Percentiles rank a stretch among this genome's conserved stretches.
phyloP scores from a whole-genome alignment of 192 early-diverging fungal genomes.

The Lobosporangium transversale region DNA sequence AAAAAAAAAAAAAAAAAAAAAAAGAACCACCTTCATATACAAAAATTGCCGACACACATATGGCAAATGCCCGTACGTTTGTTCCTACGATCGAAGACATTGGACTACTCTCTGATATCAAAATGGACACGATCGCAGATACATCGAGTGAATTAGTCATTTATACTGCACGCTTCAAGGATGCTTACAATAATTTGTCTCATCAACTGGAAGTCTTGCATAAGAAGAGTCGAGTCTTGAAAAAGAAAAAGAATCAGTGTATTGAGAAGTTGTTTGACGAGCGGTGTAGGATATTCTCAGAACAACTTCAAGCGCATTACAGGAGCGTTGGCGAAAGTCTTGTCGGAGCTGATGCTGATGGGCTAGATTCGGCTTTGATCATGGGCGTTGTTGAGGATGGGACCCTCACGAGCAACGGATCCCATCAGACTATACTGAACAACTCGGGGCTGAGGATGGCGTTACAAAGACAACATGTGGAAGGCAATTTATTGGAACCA shows the following conservation, averaged over 20 bases:
- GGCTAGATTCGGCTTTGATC: not conserved
- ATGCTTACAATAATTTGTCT: slow-evolving; percentile 31
- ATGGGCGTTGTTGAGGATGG: not conserved
- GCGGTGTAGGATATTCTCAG: slow-evolving; percentile 44
- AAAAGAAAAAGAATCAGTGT: slow-evolving; percentile 30
- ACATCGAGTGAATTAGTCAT: slow-evolving; percentile 41
- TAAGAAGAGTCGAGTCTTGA: slow-evolving; percentile 25
- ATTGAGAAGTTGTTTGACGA: slow-evolving; percentile 45
- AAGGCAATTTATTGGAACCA: slow-evolving; percentile 9
- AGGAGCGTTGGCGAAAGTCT: slow-evolving; percentile 42
- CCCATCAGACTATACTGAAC: not conserved
- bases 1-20: slow-evolving; percentile 1
- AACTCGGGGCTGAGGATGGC: slow-evolving; percentile 1
- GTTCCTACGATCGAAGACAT: slow-evolving; percentile 31
- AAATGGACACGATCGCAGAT: slow-evolving; percentile 39
- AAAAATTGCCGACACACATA: slow-evolving; percentile 35
- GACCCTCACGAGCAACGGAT: not conserved
- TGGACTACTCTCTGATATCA: slow-evolving; percentile 42
- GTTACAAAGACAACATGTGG: slow-evolving; percentile 34
- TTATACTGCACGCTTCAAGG: slow-evolving; percentile 46
- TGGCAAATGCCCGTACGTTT: slow-evolving; percentile 32
- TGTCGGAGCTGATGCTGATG: not conserved
- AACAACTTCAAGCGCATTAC: slow-evolving; percentile 40
- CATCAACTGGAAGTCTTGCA: slow-evolving; percentile 27
- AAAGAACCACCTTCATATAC: slow-evolving; percentile 44